Conservation (phyloP, 2,329 filamentous ascomycete genomes). For the Xylaria polymorpha region DNA sequence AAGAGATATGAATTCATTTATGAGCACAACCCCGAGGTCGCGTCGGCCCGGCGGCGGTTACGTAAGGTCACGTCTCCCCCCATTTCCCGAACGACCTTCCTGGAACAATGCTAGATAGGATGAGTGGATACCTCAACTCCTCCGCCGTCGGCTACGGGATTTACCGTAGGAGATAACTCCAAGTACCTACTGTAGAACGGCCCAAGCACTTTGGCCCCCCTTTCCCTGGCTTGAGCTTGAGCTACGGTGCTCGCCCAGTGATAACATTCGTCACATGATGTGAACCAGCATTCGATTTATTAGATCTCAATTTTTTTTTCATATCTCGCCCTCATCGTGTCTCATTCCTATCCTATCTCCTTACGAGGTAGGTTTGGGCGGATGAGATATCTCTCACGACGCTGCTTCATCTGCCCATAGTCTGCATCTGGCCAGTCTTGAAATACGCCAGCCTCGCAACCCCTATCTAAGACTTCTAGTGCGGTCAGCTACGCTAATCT, state of each 20-base stretch:
- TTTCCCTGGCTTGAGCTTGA: not conserved
- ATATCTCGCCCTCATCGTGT: not conserved
- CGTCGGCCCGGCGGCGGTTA: conserved; percentile 2
- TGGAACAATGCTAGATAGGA: not conserved
- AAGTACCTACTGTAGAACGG: not conserved
- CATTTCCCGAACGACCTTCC: not conserved
- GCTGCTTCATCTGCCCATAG: not conserved
- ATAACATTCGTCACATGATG: not conserved
- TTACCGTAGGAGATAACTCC: not conserved
- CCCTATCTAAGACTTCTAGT: not conserved
- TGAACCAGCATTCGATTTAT: not conserved
- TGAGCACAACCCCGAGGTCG: conserved; percentile 2
- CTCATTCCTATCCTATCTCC: not conserved
- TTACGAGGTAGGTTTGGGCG: not conserved
- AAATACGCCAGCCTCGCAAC: not conserved
- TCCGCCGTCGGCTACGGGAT: conserved; percentile 31
- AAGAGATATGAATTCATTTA: not conserved
- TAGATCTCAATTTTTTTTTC: not conserved
- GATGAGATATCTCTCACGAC: not conserved
- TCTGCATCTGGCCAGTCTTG: not conserved
- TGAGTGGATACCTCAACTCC: conserved; percentile 20
- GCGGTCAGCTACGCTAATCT: not conserved
- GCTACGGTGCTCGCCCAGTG: not conserved
- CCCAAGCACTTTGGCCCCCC: not conserved
- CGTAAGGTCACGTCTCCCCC: not conserved